Percentiles rank a stretch among this genome's conserved stretches.
phyloP scores from a whole-genome alignment of 305 asterid genomes.

The Lippia alba region DNA sequence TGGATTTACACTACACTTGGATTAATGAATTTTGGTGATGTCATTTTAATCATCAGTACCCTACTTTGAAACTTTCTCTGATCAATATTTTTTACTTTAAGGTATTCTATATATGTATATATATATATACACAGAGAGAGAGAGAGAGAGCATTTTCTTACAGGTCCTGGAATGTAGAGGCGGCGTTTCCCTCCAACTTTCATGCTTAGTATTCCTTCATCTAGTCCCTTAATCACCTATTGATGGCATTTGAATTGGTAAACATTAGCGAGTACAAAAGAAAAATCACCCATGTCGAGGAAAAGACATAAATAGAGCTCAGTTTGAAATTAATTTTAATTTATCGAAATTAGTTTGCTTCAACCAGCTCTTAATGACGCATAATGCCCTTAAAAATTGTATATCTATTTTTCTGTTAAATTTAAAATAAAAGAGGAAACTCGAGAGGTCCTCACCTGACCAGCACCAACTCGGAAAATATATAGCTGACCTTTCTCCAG shows the following conservation, averaged over 20 bases:
- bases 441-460: constrained; percentile 66
- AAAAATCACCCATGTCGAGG: neutral
- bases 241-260: constrained; percentile 24
- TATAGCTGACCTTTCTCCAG: constrained; percentile 86
- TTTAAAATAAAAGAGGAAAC: neutral
- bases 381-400: neutral
- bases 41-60: no score
- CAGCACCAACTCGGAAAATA: constrained; percentile 92
- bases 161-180: constrained; percentile 87
- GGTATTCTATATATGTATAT: no score
- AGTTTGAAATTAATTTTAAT: neutral
- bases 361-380: neutral
- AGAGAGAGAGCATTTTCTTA: constrained; percentile 43
- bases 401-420: neutral
- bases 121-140: no score
- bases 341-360: constrained; percentile 1
- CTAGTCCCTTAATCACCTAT: constrained; percentile 93
- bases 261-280: neutral
- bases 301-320: neutral
- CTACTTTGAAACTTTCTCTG: no score
- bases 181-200: constrained; percentile 94
- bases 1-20: no score
- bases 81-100: no score
- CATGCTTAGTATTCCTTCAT: constrained; percentile 94
- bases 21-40: no score